A percentile compares a stretch with the other conserved stretches of the same genome.
phyloP scores from a whole-genome alignment of 2,329 filamentous ascomycete species.

The Esteya vermicola region DNA sequence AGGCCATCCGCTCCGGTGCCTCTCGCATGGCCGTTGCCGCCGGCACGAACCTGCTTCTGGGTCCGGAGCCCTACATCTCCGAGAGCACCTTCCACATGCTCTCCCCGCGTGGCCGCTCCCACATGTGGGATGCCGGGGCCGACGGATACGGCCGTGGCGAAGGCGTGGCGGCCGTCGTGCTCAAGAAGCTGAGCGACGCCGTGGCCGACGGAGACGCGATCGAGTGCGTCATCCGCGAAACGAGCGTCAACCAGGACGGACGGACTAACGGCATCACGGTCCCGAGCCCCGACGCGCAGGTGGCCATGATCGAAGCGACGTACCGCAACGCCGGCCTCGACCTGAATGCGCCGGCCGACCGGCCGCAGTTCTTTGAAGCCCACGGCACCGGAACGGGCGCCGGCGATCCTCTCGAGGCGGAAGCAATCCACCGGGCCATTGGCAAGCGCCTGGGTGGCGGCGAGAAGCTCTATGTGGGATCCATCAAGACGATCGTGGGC shows the following conservation, averaged over 20 bases:
- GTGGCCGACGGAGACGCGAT: constrained; percentile 21
- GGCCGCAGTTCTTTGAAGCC: constrained; percentile 11
- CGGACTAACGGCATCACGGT: constrained; percentile 18
- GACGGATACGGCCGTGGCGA: constrained; percentile 33
- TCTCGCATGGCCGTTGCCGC: background rate
- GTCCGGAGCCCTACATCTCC: constrained; percentile 8
- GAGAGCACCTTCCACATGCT: constrained; percentile 10
- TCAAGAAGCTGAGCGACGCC: constrained; percentile 24
- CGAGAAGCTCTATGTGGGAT: constrained; percentile 14
- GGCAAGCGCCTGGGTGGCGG: constrained; percentile 11
- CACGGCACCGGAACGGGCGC: constrained; percentile 27
- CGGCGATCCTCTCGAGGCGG: constrained; percentile 26
- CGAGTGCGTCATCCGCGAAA: constrained; percentile 16
- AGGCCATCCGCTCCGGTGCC: constrained; percentile 8
- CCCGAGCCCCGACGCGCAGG: constrained; percentile 24
- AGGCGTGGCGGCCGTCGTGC: constrained; percentile 22
- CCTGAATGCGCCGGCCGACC: constrained; percentile 10
- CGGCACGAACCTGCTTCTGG: constrained; percentile 5
- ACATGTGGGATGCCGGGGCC: constrained; percentile 19
- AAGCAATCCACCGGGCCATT: constrained; percentile 19
- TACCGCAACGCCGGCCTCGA: constrained; percentile 25
- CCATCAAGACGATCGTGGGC: constrained; percentile 17
- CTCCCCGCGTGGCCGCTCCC: constrained; percentile 7
- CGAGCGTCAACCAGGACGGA: constrained; percentile 22
- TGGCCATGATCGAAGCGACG: constrained; percentile 20